Percentiles rank a stretch among this genome's conserved stretches.
Conservation (phyloP, 2,329 filamentous ascomycete species). For the Aspergillus piperis region DNA sequence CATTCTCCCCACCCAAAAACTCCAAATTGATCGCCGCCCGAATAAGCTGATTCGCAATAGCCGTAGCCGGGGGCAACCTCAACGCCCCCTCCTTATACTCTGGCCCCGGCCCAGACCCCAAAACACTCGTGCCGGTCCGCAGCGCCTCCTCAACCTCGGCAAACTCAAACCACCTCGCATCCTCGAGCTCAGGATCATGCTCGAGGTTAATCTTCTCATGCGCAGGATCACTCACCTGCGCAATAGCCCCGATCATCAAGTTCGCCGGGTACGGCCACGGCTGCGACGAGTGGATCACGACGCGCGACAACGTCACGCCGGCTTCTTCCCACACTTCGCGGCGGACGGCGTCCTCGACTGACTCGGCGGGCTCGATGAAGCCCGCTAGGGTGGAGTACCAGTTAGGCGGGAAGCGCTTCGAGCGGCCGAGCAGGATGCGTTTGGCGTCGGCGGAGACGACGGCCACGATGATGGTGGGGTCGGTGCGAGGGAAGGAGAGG, state of each 20-base stretch:
- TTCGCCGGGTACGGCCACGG: slow-evolving; percentile 86
- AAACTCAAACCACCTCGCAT: slow-evolving; percentile 82
- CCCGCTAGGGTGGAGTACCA: slow-evolving; percentile 91
- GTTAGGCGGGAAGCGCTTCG: slow-evolving; percentile 76
- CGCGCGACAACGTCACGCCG: slow-evolving; percentile 72
- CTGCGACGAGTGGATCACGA: slow-evolving; percentile 80
- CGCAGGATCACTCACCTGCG: slow-evolving; percentile 71
- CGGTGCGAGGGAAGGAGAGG: slow-evolving; percentile 85
- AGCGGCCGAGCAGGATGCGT: slow-evolving; percentile 78
- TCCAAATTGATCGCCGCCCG: slow-evolving; percentile 71
- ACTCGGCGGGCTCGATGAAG: slow-evolving; percentile 83
- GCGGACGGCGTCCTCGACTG: slow-evolving; percentile 78
- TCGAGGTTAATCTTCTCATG: slow-evolving; percentile 80
- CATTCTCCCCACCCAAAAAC: slow-evolving; percentile 63
- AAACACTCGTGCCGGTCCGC: slow-evolving; percentile 62
- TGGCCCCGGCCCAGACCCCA: slow-evolving; percentile 65
- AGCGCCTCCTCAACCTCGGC: slow-evolving; percentile 80
- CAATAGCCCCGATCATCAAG: slow-evolving; percentile 85
- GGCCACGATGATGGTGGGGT: slow-evolving; percentile 93
- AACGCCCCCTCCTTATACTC: slow-evolving; percentile 76
- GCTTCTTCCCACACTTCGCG: slow-evolving; percentile 86
- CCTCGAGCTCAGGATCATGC: slow-evolving; percentile 88
- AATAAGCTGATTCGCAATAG: slow-evolving; percentile 90
- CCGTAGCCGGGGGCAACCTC: slow-evolving; percentile 78
- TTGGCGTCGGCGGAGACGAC: slow-evolving; percentile 79